A percentile compares a stretch with the other conserved stretches of the same genome.
phyloP scores from a whole-genome alignment of 495 filamentous ascomycete genomes.

The Pyrenula aspistea region DNA sequence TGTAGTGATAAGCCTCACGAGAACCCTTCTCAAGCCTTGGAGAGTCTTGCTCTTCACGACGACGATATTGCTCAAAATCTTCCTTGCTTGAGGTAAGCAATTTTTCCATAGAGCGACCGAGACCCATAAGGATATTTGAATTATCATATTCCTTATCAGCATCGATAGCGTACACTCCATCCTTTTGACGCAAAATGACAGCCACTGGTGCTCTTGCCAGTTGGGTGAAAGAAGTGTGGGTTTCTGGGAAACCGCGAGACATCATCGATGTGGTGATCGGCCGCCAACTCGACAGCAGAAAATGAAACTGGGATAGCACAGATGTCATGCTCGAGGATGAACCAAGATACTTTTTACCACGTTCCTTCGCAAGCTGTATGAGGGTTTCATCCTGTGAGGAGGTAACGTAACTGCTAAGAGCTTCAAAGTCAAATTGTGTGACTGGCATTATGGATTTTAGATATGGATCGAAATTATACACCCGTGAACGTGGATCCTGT shows the following conservation, averaged over 20 bases:
- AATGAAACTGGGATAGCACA: slow-evolving; percentile 83
- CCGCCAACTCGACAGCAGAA: slow-evolving; percentile 75
- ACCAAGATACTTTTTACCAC: slow-evolving; percentile 76
- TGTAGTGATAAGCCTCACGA: slow-evolving; percentile 77
- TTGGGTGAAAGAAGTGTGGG: slow-evolving; percentile 52
- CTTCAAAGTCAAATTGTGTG: slow-evolving; percentile 79
- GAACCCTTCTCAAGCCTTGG: slow-evolving; percentile 50
- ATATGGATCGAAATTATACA: slow-evolving; percentile 95
- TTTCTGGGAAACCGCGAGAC: slow-evolving; percentile 51
- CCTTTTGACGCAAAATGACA: slow-evolving; percentile 73
- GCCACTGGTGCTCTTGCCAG: slow-evolving; percentile 60
- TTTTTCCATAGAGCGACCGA: slow-evolving; percentile 95
- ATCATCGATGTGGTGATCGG: slow-evolving; percentile 49
- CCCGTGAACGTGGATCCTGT: slow-evolving; percentile 74
- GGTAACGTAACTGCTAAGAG: slow-evolving; percentile 73
- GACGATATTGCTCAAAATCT: slow-evolving; percentile 75
- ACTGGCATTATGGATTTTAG: slow-evolving; percentile 84
- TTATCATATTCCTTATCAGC: slow-evolving; percentile 87
- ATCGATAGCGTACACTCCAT: slow-evolving; percentile 90
- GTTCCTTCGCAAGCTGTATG: slow-evolving; percentile 45
- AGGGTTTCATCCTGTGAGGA: slow-evolving; percentile 73
- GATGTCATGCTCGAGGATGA: slow-evolving; percentile 96
- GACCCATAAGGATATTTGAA: slow-evolving; percentile 74
- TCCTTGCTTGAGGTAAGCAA: slow-evolving; percentile 72
- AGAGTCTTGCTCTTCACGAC: slow-evolving; percentile 47